A percentile compares a stretch with the other conserved stretches of the same genome.
phyloP scores from a whole-genome alignment of 2,329 filamentous ascomycete genomes.

The Phyllosticta capitalensis region DNA sequence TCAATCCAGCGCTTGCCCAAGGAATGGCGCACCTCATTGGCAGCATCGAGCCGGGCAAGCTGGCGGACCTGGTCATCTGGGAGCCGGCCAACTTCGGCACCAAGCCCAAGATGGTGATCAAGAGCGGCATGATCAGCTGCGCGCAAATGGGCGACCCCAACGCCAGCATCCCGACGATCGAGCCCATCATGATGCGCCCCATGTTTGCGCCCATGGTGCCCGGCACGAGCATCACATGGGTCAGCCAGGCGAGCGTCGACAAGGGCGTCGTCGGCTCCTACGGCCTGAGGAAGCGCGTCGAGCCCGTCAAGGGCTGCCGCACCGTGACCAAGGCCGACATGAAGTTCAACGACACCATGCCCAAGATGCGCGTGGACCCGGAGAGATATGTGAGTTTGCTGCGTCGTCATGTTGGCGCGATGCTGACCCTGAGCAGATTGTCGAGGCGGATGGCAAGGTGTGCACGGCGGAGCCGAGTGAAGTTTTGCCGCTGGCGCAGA shows the following conservation, averaged over 20 bases:
- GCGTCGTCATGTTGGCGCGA: neutral
- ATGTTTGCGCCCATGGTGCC: conserved; percentile 78
- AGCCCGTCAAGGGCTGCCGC: conserved; percentile 68
- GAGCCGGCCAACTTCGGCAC: conserved; percentile 75
- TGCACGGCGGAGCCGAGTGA: conserved; percentile 65
- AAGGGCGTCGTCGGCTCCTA: conserved; percentile 62
- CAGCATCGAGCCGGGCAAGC: conserved; percentile 77
- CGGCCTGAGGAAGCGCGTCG: conserved; percentile 66
- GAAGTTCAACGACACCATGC: conserved; percentile 78
- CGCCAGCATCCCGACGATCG: conserved; percentile 66
- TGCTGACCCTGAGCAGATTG: conserved; percentile 33
- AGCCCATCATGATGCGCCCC: conserved; percentile 72
- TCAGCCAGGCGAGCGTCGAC: conserved; percentile 62
- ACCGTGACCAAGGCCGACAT: conserved; percentile 74
- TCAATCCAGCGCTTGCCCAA: conserved; percentile 87
- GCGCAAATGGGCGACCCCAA: conserved; percentile 62
- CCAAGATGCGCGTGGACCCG: conserved; percentile 83
- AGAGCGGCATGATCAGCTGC: conserved; percentile 77
- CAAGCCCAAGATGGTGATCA: conserved; percentile 73
- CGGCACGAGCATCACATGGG: conserved; percentile 67
- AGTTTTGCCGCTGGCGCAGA: conserved; percentile 65
- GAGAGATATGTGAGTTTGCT: conserved; percentile 60
- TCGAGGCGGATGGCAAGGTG: conserved; percentile 71
- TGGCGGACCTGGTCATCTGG: conserved; percentile 87
- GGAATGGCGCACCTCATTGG: conserved; percentile 83